Base-by-base conservation (phyloP, 1,284 basidiomycete genomes). In the Ganoderma leucocontextum region DNA sequence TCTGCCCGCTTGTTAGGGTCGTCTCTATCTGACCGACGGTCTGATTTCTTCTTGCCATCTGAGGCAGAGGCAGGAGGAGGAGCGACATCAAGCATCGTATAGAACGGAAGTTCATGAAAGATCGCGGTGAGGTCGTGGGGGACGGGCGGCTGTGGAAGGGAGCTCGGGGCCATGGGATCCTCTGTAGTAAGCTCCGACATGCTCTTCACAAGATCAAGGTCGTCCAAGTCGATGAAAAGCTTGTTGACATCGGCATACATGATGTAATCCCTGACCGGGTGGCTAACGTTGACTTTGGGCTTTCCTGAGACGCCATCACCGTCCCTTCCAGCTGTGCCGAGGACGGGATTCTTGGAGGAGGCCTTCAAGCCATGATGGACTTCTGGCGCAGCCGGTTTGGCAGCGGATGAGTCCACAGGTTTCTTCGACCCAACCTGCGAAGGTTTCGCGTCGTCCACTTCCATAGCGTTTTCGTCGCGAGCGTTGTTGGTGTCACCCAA, bases 1-100 rank as follows among this genome's bases (percentile, higher is more conserved):
- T 94, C 92, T 0, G 82, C 74, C 47, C 92, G 84, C 76, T 86
- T 91, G 72, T 85, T 88, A n/a, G 89, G 87, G 74, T 92, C 92
- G 69, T 93, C 71, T 81, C 63, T 87, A 69, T 92, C 91, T 1
- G 82, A 82, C 70, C 83, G 84, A 75, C 86, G 87, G 39, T 89
- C 88, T 2, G 82, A 80, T 64, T 85, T 76, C 67, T 72, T 72
- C 52, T 63, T 69, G 35, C 67, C 67, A 57, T 77, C 70, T 13
- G n/a, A 19, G 36, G 60, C 66, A 64, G 71, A 59, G 64, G 71
- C 60, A 85, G 87, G 35, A 90, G 81, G 68, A 91, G 92, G 13
- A 88, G 90, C 74, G 91, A 94, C 53, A 91, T 85, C 39, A 83
- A 82, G 2, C 85, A 83, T 33, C 91, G 78, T 72, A 87, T 88